Evolutionary conservation across 1,284 basidiomycete genomes (phyloP).

Genomic region (Boletus coffeatus): DNA sequence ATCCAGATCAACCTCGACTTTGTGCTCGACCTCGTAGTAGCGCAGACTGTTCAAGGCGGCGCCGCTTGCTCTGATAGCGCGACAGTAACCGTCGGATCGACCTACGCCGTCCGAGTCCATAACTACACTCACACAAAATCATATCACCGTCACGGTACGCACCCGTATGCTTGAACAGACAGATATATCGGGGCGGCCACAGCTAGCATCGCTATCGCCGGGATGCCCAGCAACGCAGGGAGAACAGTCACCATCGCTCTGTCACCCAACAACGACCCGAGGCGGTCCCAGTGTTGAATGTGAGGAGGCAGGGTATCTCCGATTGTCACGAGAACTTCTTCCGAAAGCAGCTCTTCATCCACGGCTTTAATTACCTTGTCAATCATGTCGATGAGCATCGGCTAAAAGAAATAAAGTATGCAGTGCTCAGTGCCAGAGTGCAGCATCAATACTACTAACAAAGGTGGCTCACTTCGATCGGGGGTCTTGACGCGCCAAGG

Average conservation of each 20-base stretch:
- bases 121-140: too few relatives aligned
- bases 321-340: slow-evolving; percentile 21
- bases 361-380: slow-evolving; percentile 22
- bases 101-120: too few relatives aligned
- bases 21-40: neutral
- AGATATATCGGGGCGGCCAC: slow-evolving; percentile 9
- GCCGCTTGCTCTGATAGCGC: slow-evolving; percentile 4
- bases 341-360: slow-evolving; percentile 14
- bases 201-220: slow-evolving; percentile 13
- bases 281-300: slow-evolving; percentile 18
- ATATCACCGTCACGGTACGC: slow-evolving; percentile 5
- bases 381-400: slow-evolving; percentile 16
- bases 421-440: neutral
- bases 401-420: slow-evolving; percentile 3
- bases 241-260: slow-evolving; percentile 10
- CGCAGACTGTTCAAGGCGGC: slow-evolving; percentile 5
- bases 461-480: slow-evolving; percentile 12
- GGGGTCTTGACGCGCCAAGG: slow-evolving; percentile 17
- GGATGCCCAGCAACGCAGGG: slow-evolving; percentile 15
- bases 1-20: neutral
- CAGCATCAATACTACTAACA: neutral
- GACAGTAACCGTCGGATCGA: neutral
- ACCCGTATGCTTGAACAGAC: slow-evolving; percentile 13
- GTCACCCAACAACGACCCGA: slow-evolving; percentile 6
- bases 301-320: slow-evolving; percentile 18